Evolutionary conservation across 305 asterid species (phyloP).

Genomic region (Plantago coronopus): DNA sequence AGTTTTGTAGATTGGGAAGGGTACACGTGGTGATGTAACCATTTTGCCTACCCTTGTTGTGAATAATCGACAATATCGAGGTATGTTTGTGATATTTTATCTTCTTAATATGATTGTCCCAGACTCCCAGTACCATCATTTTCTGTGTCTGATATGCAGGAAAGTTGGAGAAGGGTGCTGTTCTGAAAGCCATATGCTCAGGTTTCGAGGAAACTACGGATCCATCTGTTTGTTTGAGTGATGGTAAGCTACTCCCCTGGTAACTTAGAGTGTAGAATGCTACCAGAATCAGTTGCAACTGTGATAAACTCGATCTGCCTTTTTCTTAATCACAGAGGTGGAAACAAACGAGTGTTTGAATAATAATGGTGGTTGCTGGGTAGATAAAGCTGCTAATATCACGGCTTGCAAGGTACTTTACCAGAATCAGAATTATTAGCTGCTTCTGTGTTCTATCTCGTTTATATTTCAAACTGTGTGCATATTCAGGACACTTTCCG

Average conservation of each 20-base stretch:
- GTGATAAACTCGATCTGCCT: constrained; percentile 9
- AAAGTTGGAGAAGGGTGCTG: constrained; percentile 90
- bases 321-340: constrained; percentile 52
- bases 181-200: constrained; percentile 80
- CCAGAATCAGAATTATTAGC: constrained; percentile 7
- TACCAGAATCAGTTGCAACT: background rate
- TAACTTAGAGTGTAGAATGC: constrained; percentile 14
- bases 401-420: constrained; percentile 89
- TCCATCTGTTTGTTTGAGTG: constrained; percentile 91
- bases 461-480: constrained; percentile 17
- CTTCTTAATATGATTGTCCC: constrained; percentile 3
- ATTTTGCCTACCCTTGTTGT: constrained; percentile 96
- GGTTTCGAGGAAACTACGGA: constrained; percentile 98
- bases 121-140: constrained; percentile 14
- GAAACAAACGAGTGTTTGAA: constrained; percentile 95
- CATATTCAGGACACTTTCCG: constrained; percentile 76
- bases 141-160: constrained; percentile 44
- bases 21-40: constrained; percentile 97
- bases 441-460: constrained; percentile 5
- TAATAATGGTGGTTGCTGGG: constrained; percentile 96
- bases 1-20: constrained; percentile 78
- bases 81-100: constrained; percentile 34
- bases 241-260: constrained; percentile 43
- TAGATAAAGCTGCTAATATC: constrained; percentile 61
- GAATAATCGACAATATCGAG: constrained; percentile 92